Evolutionary conservation across 176 grass and related monocot species (phyloP).

Genomic region (Stipa capillata): DNA sequence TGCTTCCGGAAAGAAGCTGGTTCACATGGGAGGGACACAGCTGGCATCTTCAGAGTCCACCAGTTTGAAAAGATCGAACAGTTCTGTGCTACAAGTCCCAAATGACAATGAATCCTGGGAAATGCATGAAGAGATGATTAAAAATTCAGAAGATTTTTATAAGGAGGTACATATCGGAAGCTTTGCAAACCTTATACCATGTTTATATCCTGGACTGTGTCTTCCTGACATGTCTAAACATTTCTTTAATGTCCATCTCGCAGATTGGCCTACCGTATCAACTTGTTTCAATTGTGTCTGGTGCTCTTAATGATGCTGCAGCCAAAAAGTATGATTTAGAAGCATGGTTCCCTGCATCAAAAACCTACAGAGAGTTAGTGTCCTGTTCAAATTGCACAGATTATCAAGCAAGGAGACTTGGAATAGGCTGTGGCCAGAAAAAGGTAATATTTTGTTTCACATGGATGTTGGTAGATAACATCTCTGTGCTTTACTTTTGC

Average conservation of each 20-base stretch:
- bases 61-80: slow-evolving; percentile 99
- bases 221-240: neutral
- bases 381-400: slow-evolving; percentile 98
- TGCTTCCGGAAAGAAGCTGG: slow-evolving; percentile 98
- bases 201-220: neutral
- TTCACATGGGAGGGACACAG: slow-evolving; percentile 85
- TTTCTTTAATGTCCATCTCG: slow-evolving; percentile 13
- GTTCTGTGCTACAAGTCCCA: slow-evolving; percentile 79
- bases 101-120: slow-evolving; percentile 80
- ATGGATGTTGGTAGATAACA: neutral
- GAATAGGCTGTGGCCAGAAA: slow-evolving; percentile 90
- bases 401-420: slow-evolving; percentile 87
- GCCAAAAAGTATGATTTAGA: slow-evolving; percentile 99
- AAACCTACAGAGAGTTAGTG: slow-evolving; percentile 84
- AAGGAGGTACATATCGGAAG: slow-evolving; percentile 31
- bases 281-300: slow-evolving; percentile 89
- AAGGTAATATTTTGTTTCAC: slow-evolving; percentile 40
- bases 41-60: slow-evolving; percentile 95
- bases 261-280: slow-evolving; percentile 89
- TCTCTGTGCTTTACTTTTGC: neutral
- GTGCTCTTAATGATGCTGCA: slow-evolving; percentile 95
- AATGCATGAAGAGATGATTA: slow-evolving; percentile 85
- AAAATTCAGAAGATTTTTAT: slow-evolving; percentile 93
- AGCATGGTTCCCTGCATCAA: slow-evolving; percentile 98
- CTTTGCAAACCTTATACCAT: slow-evolving; percentile 9